A percentile compares a stretch with the other conserved stretches of the same genome.
Evolutionary conservation across 2,329 filamentous ascomycete genomes (phyloP).

Genomic region (Claviceps pazoutovae): DNA sequence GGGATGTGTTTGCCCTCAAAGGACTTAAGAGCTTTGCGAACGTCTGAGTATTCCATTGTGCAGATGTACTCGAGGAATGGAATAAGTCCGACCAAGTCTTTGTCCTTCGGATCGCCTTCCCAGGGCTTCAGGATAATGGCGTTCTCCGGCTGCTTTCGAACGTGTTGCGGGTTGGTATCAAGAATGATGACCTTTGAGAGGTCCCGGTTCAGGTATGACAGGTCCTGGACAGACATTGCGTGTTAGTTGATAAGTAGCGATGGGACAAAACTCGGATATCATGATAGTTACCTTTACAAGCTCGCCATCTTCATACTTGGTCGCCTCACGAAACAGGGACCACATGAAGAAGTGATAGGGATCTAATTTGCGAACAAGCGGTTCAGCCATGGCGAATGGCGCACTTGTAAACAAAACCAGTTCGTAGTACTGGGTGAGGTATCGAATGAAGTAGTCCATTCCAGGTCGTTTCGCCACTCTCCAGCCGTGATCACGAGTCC

Average conservation of each 20-base stretch:
- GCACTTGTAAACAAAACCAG: constrained; percentile 89
- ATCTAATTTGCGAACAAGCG: constrained; percentile 83
- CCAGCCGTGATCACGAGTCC: constrained; percentile 90
- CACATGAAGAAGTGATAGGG: constrained; percentile 91
- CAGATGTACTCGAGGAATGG: constrained; percentile 96
- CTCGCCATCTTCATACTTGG: constrained; percentile 88
- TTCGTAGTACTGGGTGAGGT: constrained; percentile 96
- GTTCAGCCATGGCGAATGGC: constrained; percentile 71
- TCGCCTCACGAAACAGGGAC: constrained; percentile 92
- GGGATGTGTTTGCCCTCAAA: constrained; percentile 86
- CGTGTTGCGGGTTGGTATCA: constrained; percentile 71
- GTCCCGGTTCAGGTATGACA: constrained; percentile 95
- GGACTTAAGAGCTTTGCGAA: constrained; percentile 72
- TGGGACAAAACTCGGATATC: background rate
- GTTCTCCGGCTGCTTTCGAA: constrained; percentile 88
- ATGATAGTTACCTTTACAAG: constrained; percentile 66
- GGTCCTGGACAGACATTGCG: constrained; percentile 43
- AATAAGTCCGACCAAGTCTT: constrained; percentile 74
- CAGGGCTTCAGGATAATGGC: constrained; percentile 84
- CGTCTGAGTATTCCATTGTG: constrained; percentile 81
- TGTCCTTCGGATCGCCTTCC: constrained; percentile 72
- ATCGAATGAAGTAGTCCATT: constrained; percentile 92
- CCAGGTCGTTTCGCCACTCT: constrained; percentile 88
- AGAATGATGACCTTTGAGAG: constrained; percentile 90
- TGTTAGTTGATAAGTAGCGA: background rate